Percentiles rank a stretch among this genome's conserved stretches.
These are phyloP conservation scores for Pyrenochaeta sp. DNA, from an alignment of 2,329 filamentous ascomycete genomes.

Conservation along the genomic window DNA sequence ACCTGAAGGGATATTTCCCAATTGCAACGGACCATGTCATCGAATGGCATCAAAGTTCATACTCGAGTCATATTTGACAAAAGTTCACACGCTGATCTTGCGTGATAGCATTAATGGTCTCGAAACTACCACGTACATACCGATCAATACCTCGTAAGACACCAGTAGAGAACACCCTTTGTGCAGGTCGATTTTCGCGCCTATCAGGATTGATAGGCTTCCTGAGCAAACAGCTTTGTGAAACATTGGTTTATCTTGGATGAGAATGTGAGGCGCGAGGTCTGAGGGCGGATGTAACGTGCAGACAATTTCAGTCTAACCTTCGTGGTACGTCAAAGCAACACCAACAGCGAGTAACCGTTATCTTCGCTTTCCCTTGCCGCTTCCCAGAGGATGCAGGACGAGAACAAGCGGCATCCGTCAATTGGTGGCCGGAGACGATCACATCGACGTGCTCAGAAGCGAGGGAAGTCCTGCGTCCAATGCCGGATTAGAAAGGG, in stretches of 20 bases:
- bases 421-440: background rate
- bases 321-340: background rate
- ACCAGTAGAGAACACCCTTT: too few species aligned
- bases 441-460: background rate
- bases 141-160: too few species aligned
- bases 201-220: too few species aligned
- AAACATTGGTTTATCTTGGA: background rate
- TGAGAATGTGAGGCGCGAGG: background rate
- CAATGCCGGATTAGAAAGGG: conserved; percentile 4
- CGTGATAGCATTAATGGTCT: too few species aligned
- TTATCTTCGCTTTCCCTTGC: background rate
- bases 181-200: too few species aligned
- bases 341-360: background rate
- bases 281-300: background rate
- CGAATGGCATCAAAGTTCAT: too few species aligned
- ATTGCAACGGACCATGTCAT: too few species aligned
- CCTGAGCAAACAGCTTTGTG: background rate
- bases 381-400: background rate
- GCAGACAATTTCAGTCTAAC: background rate
- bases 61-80: too few species aligned
- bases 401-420: background rate
- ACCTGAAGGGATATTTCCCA: too few species aligned
- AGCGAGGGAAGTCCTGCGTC: background rate
- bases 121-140: too few species aligned
- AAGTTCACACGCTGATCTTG: too few species aligned